These are phyloP conservation scores for Diaporthe australafricana DNA, from an alignment of 2,329 filamentous ascomycete species.

Conservation along the genomic window DNA sequence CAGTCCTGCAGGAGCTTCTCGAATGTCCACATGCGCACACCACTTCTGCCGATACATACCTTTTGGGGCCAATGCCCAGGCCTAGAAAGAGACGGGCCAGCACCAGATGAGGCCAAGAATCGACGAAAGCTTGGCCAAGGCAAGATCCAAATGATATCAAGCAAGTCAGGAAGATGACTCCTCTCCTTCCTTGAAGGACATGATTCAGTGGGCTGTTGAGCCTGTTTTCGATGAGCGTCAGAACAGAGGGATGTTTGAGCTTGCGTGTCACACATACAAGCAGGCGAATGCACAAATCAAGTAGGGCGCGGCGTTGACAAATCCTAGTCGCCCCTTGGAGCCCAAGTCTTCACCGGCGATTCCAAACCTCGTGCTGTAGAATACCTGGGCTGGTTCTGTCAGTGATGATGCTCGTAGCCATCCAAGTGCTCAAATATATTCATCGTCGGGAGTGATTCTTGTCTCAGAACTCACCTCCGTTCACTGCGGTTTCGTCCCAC, in stretches of 20 bases:
- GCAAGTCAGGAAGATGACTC: constrained; percentile 80
- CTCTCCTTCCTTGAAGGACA: constrained; percentile 40
- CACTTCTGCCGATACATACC: no score
- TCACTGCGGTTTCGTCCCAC: constrained; percentile 50
- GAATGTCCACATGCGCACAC: no score
- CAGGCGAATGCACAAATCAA: constrained; percentile 53
- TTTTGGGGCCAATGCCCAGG: constrained; percentile 7
- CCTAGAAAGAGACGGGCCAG: constrained; percentile 53
- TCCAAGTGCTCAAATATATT: no score
- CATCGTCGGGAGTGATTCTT: no score
- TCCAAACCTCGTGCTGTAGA: constrained; percentile 65
- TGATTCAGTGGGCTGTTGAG: constrained; percentile 49
- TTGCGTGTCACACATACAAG: no score
- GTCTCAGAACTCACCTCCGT: constrained; percentile 55
- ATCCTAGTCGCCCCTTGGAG: constrained; percentile 64
- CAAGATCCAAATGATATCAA: constrained; percentile 77
- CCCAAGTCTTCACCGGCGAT: constrained; percentile 48
- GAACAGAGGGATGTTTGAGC: constrained; percentile 65
- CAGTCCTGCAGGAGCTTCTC: no score
- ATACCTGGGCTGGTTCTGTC: constrained; percentile 59
- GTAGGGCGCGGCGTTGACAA: constrained; percentile 65
- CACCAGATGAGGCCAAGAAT: constrained; percentile 79
- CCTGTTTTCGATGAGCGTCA: constrained; percentile 63
- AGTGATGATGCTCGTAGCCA: no score
- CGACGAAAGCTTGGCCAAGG: constrained; percentile 76